Evolutionary conservation across 768 basidiomycete species (phyloP).

Genomic region (Auricularia auricula-judae): DNA sequence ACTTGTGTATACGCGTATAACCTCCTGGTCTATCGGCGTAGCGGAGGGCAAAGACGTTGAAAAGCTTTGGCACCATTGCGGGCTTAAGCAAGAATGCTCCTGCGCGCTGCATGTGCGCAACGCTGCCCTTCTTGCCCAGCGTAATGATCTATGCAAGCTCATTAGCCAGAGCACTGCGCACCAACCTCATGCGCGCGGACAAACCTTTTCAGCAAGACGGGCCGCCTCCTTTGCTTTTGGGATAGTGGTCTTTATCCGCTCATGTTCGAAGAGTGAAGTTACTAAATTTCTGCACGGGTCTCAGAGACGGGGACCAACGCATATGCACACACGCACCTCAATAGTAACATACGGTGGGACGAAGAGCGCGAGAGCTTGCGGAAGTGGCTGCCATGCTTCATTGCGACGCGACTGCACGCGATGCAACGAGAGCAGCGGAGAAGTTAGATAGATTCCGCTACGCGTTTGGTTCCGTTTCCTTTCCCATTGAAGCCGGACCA

Average conservation of each 20-base stretch:
- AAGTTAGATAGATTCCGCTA: background rate
- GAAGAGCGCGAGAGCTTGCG: conserved; percentile 87
- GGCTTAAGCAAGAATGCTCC: conserved; percentile 70
- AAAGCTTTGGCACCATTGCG: conserved; percentile 68
- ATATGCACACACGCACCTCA: conserved; percentile 45
- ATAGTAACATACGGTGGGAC: conserved; percentile 86
- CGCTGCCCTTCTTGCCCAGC: conserved; percentile 75
- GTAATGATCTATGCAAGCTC: conserved; percentile 61
- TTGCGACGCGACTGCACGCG: conserved; percentile 20
- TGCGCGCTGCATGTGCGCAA: conserved; percentile 58
- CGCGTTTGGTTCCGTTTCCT: background rate
- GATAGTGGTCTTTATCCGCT: conserved; percentile 90
- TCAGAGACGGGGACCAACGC: background rate
- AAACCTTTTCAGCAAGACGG: conserved; percentile 84
- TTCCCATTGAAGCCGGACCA: too few species aligned
- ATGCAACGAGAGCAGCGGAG: background rate
- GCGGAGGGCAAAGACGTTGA: conserved; percentile 65
- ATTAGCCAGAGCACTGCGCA: background rate
- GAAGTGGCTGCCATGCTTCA: conserved; percentile 94
- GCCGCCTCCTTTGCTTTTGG: conserved; percentile 91
- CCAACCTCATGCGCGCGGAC: background rate
- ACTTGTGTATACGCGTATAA: conserved; percentile 89
- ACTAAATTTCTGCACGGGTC: conserved; percentile 69
- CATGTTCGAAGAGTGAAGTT: conserved; percentile 86
- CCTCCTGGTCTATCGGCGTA: conserved; percentile 81